phyloP scores from a whole-genome alignment of 2,329 filamentous ascomycete genomes.

The Colletotrichum lentis region DNA sequence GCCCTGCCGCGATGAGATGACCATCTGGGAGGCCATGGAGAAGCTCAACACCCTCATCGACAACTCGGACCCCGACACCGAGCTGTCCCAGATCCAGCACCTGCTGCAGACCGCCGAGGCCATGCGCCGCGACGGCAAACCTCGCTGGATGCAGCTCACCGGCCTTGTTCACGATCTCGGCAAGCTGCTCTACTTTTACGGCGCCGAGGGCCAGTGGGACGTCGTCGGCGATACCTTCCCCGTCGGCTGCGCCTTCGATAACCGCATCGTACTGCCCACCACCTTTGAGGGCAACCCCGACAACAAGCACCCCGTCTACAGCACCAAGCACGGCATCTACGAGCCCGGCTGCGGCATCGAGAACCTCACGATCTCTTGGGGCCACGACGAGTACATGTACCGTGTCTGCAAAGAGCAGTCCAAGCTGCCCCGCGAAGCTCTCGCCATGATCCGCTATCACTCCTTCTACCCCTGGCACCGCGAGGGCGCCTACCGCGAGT shows the following conservation, averaged over 20 bases:
- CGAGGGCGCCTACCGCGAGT: slow-evolving; percentile 78
- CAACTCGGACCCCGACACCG: slow-evolving; percentile 89
- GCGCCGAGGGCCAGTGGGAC: slow-evolving; percentile 89
- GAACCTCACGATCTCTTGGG: slow-evolving; percentile 90
- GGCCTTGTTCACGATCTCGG: slow-evolving; percentile 82
- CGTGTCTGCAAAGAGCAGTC: slow-evolving; percentile 85
- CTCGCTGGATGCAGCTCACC: slow-evolving; percentile 81
- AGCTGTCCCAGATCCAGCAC: slow-evolving; percentile 87
- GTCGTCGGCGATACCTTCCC: slow-evolving; percentile 89
- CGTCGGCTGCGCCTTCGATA: slow-evolving; percentile 78
- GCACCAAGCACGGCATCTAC: slow-evolving; percentile 83
- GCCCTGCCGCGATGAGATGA: slow-evolving; percentile 74
- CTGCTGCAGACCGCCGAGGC: slow-evolving; percentile 88
- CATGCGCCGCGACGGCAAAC: slow-evolving; percentile 84
- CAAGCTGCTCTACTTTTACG: slow-evolving; percentile 83
- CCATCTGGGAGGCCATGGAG: slow-evolving; percentile 91
- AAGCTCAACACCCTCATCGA: slow-evolving; percentile 91
- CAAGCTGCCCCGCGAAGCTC: slow-evolving; percentile 78
- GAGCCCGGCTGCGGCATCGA: slow-evolving; percentile 79
- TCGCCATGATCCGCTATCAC: slow-evolving; percentile 94
- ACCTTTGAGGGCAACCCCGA: slow-evolving; percentile 84
- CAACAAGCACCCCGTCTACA: slow-evolving; percentile 73
- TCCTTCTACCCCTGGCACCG: slow-evolving; percentile 93
- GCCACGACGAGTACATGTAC: slow-evolving; percentile 89
- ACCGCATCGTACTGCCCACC: slow-evolving; percentile 80